Conservation (phyloP, 2,329 filamentous ascomycete species). For the Trichoderma aggressivum region DNA sequence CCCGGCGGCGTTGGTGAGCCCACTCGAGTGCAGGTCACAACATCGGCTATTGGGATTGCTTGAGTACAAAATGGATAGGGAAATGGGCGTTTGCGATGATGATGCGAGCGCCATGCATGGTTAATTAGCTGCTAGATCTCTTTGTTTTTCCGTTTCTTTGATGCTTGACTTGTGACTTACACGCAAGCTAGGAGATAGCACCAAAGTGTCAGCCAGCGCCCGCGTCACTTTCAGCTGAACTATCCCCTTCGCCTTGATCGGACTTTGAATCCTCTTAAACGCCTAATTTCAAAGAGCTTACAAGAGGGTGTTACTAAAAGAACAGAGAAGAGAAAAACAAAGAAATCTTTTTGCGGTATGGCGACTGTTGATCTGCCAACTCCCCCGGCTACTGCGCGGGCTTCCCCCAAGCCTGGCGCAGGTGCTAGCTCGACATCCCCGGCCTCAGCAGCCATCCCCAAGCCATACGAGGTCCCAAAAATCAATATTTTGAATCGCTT, state of each 20-base stretch:
- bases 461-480: slow-evolving; percentile 13
- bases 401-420: neutral
- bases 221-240: neutral
- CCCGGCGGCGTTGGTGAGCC: neutral
- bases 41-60: neutral
- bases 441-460: neutral
- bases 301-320: neutral
- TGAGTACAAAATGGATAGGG: neutral
- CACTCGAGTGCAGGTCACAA: slow-evolving; percentile 3
- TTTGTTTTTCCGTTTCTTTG: neutral
- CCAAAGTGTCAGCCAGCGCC: neutral
- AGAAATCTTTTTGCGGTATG: neutral
- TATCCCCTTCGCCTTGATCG: neutral
- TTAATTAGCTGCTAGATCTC: slow-evolving; percentile 11
- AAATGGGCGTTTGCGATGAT: neutral
- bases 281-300: neutral
- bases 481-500: slow-evolving; percentile 29
- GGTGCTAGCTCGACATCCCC: neutral
- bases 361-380: slow-evolving; percentile 12
- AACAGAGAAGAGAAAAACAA: neutral
- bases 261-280: neutral
- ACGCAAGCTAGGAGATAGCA: neutral
- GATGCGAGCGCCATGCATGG: neutral
- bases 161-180: neutral
- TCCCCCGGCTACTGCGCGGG: slow-evolving; percentile 6